phyloP scores from a whole-genome alignment of 306 rosid species.

The Cucumis hystrix region DNA sequence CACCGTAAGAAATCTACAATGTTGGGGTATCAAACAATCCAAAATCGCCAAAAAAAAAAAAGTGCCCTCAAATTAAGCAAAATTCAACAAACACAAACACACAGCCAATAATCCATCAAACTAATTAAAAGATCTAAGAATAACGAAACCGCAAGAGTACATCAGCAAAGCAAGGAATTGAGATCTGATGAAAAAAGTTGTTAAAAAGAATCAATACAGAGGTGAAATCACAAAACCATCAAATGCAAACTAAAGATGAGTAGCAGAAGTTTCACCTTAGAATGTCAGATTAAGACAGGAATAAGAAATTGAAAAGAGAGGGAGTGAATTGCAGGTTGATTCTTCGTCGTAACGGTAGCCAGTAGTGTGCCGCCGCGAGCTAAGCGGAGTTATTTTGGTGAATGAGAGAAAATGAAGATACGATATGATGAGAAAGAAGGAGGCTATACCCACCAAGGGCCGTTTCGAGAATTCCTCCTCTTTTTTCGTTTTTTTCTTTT shows the following conservation, averaged over 20 bases:
- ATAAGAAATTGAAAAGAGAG: not conserved
- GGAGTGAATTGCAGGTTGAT: not conserved
- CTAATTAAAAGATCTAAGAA: not conserved
- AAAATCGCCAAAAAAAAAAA: not conserved
- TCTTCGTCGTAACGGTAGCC: not conserved
- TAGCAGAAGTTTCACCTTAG: not conserved
- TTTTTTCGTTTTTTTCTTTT: not conserved
- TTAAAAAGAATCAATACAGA: not conserved
- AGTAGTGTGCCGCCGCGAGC: not conserved
- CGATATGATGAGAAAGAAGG: not conserved
- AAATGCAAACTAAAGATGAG: not conserved
- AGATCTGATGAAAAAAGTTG: not conserved
- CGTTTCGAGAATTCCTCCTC: constrained; percentile 1
- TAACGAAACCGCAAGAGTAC: not conserved
- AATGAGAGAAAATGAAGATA: not conserved
- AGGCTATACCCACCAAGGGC: not conserved
- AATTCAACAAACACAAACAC: not conserved
- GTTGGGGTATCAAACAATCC: not conserved
- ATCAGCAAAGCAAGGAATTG: not conserved
- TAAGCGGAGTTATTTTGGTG: not conserved
- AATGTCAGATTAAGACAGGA: not conserved
- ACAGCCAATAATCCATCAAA: not conserved
- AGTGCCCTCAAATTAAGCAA: not conserved
- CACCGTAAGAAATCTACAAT: not conserved
- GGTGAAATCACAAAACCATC: too few relatives aligned